Base-by-base conservation (phyloP, 208 protist species). In the Wallacemonas sp. region DNA sequence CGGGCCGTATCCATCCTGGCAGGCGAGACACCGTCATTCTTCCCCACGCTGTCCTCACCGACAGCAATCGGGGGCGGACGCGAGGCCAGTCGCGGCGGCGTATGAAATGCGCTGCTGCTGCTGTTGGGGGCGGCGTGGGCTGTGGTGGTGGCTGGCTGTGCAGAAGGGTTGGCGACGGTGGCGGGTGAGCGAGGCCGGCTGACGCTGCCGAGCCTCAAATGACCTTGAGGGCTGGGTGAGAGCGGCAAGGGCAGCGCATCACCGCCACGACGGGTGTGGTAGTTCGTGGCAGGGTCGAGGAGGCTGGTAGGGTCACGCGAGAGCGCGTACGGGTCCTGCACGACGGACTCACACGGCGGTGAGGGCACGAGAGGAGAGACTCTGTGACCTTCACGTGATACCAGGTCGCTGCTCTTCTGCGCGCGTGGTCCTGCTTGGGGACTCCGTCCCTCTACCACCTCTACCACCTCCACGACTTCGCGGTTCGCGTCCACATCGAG, bases 121-220 rank as follows among this genome's bases (percentile, higher is more conserved):
- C 30, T 31, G 51, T 30, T 26, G 30, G n/a, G n/a, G n/a, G n/a
- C n/a, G n/a, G n/a, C n/a, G n/a, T n/a, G n/a, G n/a, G n/a, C n/a
- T n/a, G n/a, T n/a, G n/a, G n/a, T n/a, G n/a, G n/a, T n/a, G n/a
- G n/a, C n/a, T n/a, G n/a, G n/a, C n/a, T n/a, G n/a, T n/a, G n/a
- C n/a, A n/a, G 30, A 58, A 11, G 17, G 28, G 6, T 8, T 14
- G 11, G 24, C 51, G 36, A 21, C 36, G 33, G 41, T n/a, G 14
- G 38, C 56, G 3, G 56, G 56, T 22, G 56, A 62, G 49, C 56
- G 56, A 11, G 39, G 39, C 6, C 56, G 56, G 47, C 56, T 62
- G 26, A 49, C 24, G 34, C 41, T 62, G 36, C 56, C 56, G 17
- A 62, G 56, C 1, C 41, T 33, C 6, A 62, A 39, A 21, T 62